Percentiles rank a stretch among this genome's conserved stretches.
These are phyloP conservation scores for Plantago elongata DNA, from an alignment of 257 asterid species.

Conservation along the genomic window DNA sequence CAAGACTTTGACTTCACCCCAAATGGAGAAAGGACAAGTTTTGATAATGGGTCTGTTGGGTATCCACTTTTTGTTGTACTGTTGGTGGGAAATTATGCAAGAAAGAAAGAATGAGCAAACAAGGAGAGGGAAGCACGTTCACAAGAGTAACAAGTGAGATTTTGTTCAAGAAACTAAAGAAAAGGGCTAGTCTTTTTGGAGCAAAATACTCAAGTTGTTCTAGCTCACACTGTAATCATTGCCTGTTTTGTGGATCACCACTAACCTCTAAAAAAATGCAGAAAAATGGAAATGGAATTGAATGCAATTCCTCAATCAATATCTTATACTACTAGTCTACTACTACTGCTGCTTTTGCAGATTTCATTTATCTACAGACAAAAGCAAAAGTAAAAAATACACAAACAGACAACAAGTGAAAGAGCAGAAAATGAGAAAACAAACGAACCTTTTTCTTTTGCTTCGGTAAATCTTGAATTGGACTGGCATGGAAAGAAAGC, in stretches of 20 bases:
- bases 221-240: constrained; percentile 48
- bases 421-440: too few relatives aligned
- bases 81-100: constrained; percentile 28
- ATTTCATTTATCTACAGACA: not conserved
- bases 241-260: constrained; percentile 48
- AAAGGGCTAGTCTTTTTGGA: constrained; percentile 18
- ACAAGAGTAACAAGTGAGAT: constrained; percentile 13
- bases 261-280: constrained; percentile 32
- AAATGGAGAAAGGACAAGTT: constrained; percentile 25
- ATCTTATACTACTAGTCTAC: too few relatives aligned
- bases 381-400: too few relatives aligned
- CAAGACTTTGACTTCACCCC: constrained; percentile 40
- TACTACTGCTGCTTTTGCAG: not conserved
- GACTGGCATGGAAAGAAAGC: too few relatives aligned
- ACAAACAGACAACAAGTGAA: too few relatives aligned
- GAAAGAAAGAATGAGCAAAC: constrained; percentile 16
- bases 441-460: too few relatives aligned
- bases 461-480: too few relatives aligned
- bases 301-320: not conserved
- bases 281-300: not conserved
- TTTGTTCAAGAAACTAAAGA: constrained; percentile 10
- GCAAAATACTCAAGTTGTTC: constrained; percentile 16
- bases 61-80: not conserved
- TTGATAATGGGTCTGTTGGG: too few relatives aligned
- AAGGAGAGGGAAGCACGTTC: constrained; percentile 23